Evolutionary conservation across 2,329 filamentous ascomycete genomes (phyloP).

Genomic region (Fusarium udum): DNA sequence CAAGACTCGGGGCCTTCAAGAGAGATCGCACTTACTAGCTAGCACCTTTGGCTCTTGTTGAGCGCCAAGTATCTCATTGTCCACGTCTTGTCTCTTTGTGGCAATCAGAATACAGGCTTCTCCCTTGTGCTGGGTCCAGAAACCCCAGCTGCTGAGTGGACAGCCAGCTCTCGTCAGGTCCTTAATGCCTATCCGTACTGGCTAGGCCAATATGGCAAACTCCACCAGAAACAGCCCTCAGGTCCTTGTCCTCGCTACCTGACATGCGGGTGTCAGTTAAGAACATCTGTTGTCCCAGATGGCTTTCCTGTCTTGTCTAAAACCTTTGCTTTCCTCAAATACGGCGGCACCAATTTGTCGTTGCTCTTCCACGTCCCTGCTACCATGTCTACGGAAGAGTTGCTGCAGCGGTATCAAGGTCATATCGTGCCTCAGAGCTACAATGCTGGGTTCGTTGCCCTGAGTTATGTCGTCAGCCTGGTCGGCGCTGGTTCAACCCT

Average conservation of each 20-base stretch:
- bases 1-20: conserved; percentile 1
- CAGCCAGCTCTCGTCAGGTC: conserved; percentile 11
- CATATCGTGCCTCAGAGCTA: conserved; percentile 60
- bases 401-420: conserved; percentile 55
- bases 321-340: conserved; percentile 9
- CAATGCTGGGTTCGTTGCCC: conserved; percentile 70
- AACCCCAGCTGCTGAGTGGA: conserved; percentile 17
- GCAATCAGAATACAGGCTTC: conserved; percentile 17
- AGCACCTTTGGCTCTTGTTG: conserved; percentile 9
- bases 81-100: conserved; percentile 17
- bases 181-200: conserved; percentile 5
- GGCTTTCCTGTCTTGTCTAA: neutral
- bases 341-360: conserved; percentile 18
- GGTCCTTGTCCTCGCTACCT: neutral
- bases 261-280: conserved; percentile 28
- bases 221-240: conserved; percentile 26
- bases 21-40: conserved; percentile 20
- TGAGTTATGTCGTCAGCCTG: conserved; percentile 80
- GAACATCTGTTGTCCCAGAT: conserved; percentile 28
- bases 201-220: conserved; percentile 19
- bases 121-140: conserved; percentile 25
- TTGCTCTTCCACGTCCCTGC: conserved; percentile 18
- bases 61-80: conserved; percentile 21
- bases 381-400: conserved; percentile 41
- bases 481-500: conserved; percentile 82